Conservation (phyloP, 2,329 filamentous ascomycete species). For the Xylariaceae sp. region DNA sequence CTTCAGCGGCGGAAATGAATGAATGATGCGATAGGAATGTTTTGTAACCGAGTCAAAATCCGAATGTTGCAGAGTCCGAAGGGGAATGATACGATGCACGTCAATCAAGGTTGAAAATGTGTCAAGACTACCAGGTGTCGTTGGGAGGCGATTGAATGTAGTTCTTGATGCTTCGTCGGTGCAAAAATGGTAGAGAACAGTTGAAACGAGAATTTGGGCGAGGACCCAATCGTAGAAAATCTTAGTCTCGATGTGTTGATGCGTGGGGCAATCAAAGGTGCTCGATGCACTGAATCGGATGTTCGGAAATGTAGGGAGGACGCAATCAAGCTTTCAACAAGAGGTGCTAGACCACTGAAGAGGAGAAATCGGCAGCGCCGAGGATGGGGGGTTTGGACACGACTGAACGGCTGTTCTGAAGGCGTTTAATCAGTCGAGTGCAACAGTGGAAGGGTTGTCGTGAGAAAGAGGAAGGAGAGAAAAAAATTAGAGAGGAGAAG, state of each 20-base stretch:
- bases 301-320: constrained; percentile 8
- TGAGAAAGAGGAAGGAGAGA: constrained; percentile 11
- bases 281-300: constrained; percentile 16
- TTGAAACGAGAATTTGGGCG: too few species aligned
- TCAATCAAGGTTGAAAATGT: constrained; percentile 9
- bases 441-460: constrained; percentile 9
- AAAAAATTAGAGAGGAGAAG: constrained; percentile 19
- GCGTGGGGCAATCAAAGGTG: constrained; percentile 27
- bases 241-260: constrained; percentile 22
- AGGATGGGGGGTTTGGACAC: constrained; percentile 9
- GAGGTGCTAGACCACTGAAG: too few species aligned
- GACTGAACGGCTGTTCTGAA: too few species aligned
- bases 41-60: too few species aligned
- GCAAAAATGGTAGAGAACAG: too few species aligned
- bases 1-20: too few species aligned
- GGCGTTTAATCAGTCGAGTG: constrained; percentile 6
- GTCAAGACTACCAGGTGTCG: too few species aligned
- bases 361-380: constrained; percentile 8
- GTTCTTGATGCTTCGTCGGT: constrained; percentile 2
- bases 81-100: constrained; percentile 3
- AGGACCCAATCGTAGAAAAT: constrained; percentile 22
- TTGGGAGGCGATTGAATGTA: constrained; percentile 1
- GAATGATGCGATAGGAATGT: too few species aligned
- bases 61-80: too few species aligned
- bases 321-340: too few species aligned